These are phyloP conservation scores for Colletotrichum kahawae DNA, from an alignment of 2,329 filamentous ascomycete species.

Conservation along the genomic window DNA sequence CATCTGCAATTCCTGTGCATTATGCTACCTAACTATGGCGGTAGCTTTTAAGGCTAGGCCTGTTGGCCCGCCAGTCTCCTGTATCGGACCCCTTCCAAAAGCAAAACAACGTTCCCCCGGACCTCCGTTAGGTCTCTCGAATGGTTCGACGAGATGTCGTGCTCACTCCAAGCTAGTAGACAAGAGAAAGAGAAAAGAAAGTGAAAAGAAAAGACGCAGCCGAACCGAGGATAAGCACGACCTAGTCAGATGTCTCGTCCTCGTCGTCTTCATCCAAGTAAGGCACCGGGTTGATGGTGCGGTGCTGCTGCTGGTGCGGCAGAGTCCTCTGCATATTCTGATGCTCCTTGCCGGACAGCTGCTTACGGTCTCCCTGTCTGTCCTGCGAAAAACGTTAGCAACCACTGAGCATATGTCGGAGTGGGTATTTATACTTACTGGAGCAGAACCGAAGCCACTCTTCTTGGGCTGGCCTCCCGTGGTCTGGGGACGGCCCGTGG, in stretches of 20 bases:
- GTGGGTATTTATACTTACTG: neutral
- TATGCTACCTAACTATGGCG: neutral
- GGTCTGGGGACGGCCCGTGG: neutral
- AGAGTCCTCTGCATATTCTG: neutral
- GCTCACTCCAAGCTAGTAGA: neutral
- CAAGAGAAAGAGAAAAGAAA: neutral
- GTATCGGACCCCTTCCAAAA: neutral
- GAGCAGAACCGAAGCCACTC: neutral
- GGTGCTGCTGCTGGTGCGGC: neutral
- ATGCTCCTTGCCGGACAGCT: slow-evolving; percentile 8
- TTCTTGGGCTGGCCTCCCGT: neutral
- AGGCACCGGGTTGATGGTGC: neutral
- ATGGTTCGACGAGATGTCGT: neutral
- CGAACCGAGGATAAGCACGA: neutral
- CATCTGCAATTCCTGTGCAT: neutral
- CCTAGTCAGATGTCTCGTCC: slow-evolving; percentile 1
- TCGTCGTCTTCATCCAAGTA: neutral
- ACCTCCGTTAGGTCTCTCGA: neutral
- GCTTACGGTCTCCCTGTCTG: slow-evolving; percentile 7
- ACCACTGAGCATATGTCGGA: neutral
- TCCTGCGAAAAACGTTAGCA: neutral
- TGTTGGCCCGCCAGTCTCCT: neutral
- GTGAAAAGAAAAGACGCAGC: neutral
- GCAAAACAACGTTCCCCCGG: neutral
- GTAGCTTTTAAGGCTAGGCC: neutral